Base-by-base conservation (phyloP, 768 basidiomycete species). In the Agaricus bisporus region DNA sequence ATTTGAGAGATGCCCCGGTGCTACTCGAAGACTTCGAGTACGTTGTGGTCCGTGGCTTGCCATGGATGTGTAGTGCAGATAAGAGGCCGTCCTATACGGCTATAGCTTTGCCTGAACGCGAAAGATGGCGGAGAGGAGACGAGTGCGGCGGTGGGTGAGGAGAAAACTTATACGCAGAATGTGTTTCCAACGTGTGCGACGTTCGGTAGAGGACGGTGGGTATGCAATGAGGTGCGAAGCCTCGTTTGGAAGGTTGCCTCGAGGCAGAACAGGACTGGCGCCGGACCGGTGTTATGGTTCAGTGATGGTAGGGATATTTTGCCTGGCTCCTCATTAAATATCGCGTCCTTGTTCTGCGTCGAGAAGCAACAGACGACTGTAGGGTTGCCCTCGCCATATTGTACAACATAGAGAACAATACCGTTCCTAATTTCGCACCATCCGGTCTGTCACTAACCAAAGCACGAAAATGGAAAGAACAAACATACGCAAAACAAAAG, bases 1-100 rank as follows among this genome's bases (percentile, higher is more conserved):
- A 48, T 71, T 73, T 37, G 65, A 48, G 54, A 74, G 70, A 61
- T 76, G 77, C 50, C 74, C 68, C 61, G 74, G 79, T 9, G 45
- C 28, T 29, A 20, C 49, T 39, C 57, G 55, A 11, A 75, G 59
- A 64, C 79, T 81, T 61, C 82, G 75, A 59, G 72, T 67, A 65
- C 82, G 80, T 63, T 83, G 79, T 14, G 80, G 79, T 25, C 81
- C 81, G 60, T 79, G 77, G 61, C 71, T 79, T 32, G 83, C 74
- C 83, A 86, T 85, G 51, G 29, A 17, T 60, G 51, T 11, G 29
- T 36, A n/a, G 28, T 15, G 28, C 26, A 12, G 46, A 9, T n/a
- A 48, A 35, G 41, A 15, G 3, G 51, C 22, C 42, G 44, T 52
- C 35, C 44, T 36, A 28, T 17, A 39, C 9, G 18, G 26, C 25